Conservation (phyloP, 768 basidiomycete species). For the Sutorius australiensis region DNA sequence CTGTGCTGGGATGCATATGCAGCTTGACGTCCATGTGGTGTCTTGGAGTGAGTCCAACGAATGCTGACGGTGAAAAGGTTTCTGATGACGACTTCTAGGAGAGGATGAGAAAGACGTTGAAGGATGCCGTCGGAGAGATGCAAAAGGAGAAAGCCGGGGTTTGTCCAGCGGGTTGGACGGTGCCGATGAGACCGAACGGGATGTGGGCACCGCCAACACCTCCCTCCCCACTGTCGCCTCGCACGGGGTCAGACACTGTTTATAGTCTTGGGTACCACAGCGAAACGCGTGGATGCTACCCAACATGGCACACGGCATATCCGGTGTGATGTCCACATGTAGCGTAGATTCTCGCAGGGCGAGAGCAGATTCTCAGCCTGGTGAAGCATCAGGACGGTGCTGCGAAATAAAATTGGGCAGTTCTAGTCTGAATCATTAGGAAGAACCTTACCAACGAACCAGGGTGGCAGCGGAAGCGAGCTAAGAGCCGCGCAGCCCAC, state of each 20-base stretch:
- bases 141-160: background rate
- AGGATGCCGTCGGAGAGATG: background rate
- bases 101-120: constrained; percentile 1
- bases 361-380: background rate
- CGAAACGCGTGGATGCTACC: background rate
- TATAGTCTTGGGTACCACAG: constrained; percentile 1
- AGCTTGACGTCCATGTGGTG: constrained; percentile 68
- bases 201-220: background rate
- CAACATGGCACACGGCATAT: constrained; percentile 3
- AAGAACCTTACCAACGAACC: constrained; percentile 1
- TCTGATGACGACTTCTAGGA: constrained; percentile 8
- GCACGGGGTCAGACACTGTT: constrained; percentile 1
- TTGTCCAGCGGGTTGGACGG: background rate
- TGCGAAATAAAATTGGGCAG: background rate
- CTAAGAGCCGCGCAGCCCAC: constrained; percentile 9
- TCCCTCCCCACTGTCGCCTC: constrained; percentile 6
- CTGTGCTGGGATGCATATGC: constrained; percentile 45
- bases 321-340: constrained; percentile 12
- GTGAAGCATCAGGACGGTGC: background rate
- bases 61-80: background rate
- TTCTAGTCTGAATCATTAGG: background rate
- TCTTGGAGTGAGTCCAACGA: constrained; percentile 50
- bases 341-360: constrained; percentile 1
- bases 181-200: background rate
- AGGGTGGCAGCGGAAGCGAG: constrained; percentile 12